Evolutionary conservation across 2,329 filamentous ascomycete genomes (phyloP).

Genomic region (Zarea fungicola): DNA sequence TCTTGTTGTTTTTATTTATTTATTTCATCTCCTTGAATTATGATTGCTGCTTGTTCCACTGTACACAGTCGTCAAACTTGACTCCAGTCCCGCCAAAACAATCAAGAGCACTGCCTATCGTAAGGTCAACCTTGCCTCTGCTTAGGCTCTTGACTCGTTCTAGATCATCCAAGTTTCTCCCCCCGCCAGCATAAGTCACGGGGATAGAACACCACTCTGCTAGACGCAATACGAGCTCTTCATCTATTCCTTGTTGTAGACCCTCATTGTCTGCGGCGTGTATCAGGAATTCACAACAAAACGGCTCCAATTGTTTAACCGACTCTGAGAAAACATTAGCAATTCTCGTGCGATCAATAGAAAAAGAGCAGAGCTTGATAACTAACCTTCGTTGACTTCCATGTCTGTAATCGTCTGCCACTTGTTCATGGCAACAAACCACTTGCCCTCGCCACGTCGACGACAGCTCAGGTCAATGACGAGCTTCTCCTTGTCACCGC

Average conservation of each 20-base stretch:
- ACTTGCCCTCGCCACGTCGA: conserved; percentile 62
- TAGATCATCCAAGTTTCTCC: conserved; percentile 73
- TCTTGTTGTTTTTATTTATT: conserved; percentile 5
- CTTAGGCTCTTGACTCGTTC: conserved; percentile 77
- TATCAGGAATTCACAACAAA: conserved; percentile 94
- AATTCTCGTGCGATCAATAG: neutral
- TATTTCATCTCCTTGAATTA: neutral
- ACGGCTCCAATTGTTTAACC: conserved; percentile 75
- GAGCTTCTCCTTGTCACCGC: conserved; percentile 69
- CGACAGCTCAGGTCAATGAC: conserved; percentile 95
- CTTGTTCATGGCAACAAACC: conserved; percentile 98
- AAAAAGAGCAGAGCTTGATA: neutral
- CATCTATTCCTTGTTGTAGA: conserved; percentile 84
- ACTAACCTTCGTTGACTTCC: conserved; percentile 77
- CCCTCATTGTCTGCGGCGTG: conserved; percentile 97
- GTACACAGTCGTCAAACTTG: conserved; percentile 80
- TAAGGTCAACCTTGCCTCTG: conserved; percentile 78
- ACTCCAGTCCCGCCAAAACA: conserved; percentile 89
- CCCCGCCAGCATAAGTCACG: conserved; percentile 95
- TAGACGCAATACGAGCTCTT: conserved; percentile 70
- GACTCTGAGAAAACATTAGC: conserved; percentile 51
- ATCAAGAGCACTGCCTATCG: conserved; percentile 92
- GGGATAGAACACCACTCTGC: conserved; percentile 86
- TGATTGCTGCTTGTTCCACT: conserved; percentile 63
- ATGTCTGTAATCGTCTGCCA: conserved; percentile 98